These are phyloP conservation scores for Aspergillus piperis DNA, from an alignment of 2,329 filamentous ascomycete genomes.

Conservation along the genomic window DNA sequence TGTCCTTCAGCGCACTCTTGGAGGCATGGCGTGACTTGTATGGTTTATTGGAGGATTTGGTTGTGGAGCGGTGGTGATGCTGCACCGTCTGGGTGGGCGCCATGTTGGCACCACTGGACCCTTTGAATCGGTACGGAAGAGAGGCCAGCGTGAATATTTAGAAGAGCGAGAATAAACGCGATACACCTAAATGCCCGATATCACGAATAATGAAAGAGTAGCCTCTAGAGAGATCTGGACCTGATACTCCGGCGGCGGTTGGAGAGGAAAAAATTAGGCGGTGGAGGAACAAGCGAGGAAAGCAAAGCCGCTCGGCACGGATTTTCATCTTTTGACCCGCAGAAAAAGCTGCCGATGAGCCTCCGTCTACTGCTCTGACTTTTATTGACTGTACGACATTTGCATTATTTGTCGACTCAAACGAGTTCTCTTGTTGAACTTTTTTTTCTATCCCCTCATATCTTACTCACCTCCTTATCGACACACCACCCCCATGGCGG, in stretches of 20 bases:
- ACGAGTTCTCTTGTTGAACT: background rate
- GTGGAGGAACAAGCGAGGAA: conserved; percentile 31
- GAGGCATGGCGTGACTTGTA: conserved; percentile 92
- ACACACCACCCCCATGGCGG: conserved; percentile 28
- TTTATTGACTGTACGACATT: background rate
- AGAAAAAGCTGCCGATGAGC: conserved; percentile 15
- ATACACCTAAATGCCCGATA: conserved; percentile 15
- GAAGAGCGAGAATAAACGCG: conserved; percentile 3
- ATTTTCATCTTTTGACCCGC: conserved; percentile 15
- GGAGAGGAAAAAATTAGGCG: conserved; percentile 36
- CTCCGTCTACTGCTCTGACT: background rate
- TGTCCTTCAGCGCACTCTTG: conserved; percentile 82
- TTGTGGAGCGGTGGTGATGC: conserved; percentile 87
- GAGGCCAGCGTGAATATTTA: conserved; percentile 46
- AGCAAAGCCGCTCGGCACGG: conserved; percentile 5
- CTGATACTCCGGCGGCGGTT: conserved; percentile 19
- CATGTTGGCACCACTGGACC: conserved; percentile 66
- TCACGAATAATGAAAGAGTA: conserved; percentile 13
- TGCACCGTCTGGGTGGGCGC: conserved; percentile 61
- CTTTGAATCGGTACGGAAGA: conserved; percentile 85
- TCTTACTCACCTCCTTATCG: background rate
- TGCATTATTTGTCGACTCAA: background rate
- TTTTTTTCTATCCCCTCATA: background rate
- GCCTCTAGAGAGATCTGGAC: conserved; percentile 4
- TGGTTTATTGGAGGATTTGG: conserved; percentile 81